Evolutionary conservation across 148 eudicot genomes (phyloP), one percentile per base, ranked within the genome.

Genomic region (Arbutus unedo): DNA sequence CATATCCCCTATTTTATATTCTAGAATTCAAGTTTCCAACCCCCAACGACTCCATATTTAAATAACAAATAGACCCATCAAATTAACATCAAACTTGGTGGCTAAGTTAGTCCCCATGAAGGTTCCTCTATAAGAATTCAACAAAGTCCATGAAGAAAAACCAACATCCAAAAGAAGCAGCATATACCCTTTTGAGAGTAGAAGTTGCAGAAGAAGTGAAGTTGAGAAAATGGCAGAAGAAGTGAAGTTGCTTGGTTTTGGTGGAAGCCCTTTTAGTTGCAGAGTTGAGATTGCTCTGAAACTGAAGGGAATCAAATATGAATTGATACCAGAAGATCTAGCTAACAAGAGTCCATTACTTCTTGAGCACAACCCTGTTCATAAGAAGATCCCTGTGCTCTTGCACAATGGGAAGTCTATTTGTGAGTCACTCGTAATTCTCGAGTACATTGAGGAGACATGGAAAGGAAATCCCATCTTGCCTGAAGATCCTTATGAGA

Each of bases 371-470:
- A 89, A 89, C 72, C 90, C 91, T 14, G 25, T 89, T 54, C 82
- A 87, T 85, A 86, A 90, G 79, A 85, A 86, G 76, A 72, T 91
- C 3, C 92, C 92, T 1, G 90, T 90, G 59, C 77, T 90, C 49
- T n/a, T 90, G 14, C 92, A 88, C 81, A 84, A 89, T 54, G 89
- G 85, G 19, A 89, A 86, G 19, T 79, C 90, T 2, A 66, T 90
- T 66, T 44, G 74, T 0, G 93, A 91, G 81, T 91, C 96, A 0
- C 10, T 85, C 21, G 86, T 90, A 60, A 93, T 93, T 54, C 77
- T 91, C 6, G 94, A 91, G 70, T 91, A 88, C 71, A 87, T 93
- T 1, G 90, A 93, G 3, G 91, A 93, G 6, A 78, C 72, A 1
- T 90, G 90, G 90, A 87, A 85, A 11, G 77, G 68, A 8, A 48